Evolutionary conservation across 1,139 yeast species (phyloP).

Genomic region (Taphrina betulina): DNA sequence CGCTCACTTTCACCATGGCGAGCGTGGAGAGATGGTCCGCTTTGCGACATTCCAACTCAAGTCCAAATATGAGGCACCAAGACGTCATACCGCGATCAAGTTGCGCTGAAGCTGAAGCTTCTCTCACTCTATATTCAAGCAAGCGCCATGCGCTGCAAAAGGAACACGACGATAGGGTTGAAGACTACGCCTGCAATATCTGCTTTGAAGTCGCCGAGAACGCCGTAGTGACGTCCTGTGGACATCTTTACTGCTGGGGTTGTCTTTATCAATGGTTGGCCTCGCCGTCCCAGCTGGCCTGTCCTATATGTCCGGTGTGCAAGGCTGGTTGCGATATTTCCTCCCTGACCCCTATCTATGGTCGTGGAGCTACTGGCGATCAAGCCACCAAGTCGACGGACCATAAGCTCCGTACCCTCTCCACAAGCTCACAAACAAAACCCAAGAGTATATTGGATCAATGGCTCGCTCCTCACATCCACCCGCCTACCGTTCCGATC

Average conservation of each 20-base stretch:
- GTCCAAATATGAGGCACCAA: conserved; percentile 1
- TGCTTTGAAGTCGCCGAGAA: conserved; percentile 27
- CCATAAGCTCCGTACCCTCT: conserved; percentile 10
- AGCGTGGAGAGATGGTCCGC: no score
- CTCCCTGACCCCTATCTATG: conserved; percentile 32
- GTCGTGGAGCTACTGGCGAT: conserved; percentile 7
- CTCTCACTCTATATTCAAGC: no score
- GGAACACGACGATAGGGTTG: background rate
- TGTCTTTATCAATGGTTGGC: conserved; percentile 30
- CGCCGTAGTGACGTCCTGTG: conserved; percentile 31
- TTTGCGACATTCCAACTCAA: conserved; percentile 2
- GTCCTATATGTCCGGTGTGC: conserved; percentile 32
- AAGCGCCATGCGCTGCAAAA: no score
- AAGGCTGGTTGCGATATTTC: conserved; percentile 30
- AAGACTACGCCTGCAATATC: conserved; percentile 22
- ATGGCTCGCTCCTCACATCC: conserved; percentile 29
- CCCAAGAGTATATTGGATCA: conserved; percentile 31
- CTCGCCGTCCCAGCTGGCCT: conserved; percentile 17
- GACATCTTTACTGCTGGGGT: conserved; percentile 32
- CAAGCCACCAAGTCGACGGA: background rate
- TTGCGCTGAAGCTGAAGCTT: no score
- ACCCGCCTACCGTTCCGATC: conserved; percentile 23
- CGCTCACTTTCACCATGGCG: no score
- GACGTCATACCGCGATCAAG: no score
- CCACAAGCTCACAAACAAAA: conserved; percentile 14